phyloP scores from a whole-genome alignment of 441 rosid genomes.

The Gossypium gossypioides region DNA sequence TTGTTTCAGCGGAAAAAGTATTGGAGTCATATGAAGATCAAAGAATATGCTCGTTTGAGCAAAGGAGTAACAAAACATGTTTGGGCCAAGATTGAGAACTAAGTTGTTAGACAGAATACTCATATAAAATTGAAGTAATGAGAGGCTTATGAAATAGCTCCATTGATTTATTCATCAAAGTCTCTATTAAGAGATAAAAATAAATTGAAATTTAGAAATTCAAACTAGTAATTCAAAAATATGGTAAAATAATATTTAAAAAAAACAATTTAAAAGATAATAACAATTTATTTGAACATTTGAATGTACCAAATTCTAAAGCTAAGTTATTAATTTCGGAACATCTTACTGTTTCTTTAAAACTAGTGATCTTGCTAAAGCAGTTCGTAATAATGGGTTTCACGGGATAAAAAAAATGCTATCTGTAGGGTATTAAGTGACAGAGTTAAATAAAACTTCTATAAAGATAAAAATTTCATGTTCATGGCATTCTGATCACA shows the following conservation, averaged over 20 bases:
- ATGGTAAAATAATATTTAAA: background rate
- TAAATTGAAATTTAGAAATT: background rate
- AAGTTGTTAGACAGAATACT: background rate
- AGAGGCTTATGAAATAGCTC: background rate
- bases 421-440: background rate
- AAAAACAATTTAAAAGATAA: background rate
- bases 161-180: background rate
- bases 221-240: too few species aligned
- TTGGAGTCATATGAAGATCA: background rate
- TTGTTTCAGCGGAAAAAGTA: background rate
- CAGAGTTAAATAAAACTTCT: background rate
- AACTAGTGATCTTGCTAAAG: background rate
- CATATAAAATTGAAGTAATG: background rate
- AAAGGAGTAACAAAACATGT: background rate
- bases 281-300: background rate
- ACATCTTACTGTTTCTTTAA: background rate
- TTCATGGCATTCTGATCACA: background rate
- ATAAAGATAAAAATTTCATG: background rate
- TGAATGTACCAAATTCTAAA: background rate
- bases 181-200: background rate
- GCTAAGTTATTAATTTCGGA: background rate
- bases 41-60: background rate
- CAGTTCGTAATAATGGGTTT: background rate
- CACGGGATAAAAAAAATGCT: background rate
- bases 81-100: background rate